Conservation (phyloP, 2,329 filamentous ascomycete genomes). For the Lizonia empirigonia region DNA sequence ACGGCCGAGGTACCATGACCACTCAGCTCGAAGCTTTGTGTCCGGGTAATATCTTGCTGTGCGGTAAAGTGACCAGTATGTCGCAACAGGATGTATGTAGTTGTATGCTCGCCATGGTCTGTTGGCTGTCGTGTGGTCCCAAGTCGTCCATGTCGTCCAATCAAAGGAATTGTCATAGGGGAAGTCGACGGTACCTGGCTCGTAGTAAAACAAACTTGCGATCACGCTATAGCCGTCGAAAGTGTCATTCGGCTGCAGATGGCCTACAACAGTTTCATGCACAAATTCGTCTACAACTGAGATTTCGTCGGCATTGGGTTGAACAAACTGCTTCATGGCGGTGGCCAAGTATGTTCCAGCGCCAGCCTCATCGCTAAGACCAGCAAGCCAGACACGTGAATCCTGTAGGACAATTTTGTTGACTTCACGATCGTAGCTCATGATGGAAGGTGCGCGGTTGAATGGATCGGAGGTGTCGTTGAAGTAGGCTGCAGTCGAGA, state of each 20-base stretch:
- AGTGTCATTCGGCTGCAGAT: conserved; percentile 49
- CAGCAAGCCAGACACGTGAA: conserved; percentile 62
- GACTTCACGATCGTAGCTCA: conserved; percentile 58
- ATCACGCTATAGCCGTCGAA: conserved; percentile 60
- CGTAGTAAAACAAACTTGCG: conserved; percentile 64
- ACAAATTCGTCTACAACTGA: conserved; percentile 61
- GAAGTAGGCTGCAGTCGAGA: conserved; percentile 61
- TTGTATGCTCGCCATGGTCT: conserved; percentile 61
- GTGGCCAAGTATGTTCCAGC: conserved; percentile 62
- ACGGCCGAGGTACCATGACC: conserved; percentile 62
- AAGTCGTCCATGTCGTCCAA: conserved; percentile 60
- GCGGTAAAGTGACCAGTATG: conserved; percentile 65
- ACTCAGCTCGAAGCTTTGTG: conserved; percentile 50
- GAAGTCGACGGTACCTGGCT: conserved; percentile 54
- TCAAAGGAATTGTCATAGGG: conserved; percentile 53
- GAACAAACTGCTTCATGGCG: conserved; percentile 60
- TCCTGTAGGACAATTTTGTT: conserved; percentile 51
- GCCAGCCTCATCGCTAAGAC: conserved; percentile 65
- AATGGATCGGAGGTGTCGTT: conserved; percentile 60
- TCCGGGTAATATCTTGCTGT: conserved; percentile 58
- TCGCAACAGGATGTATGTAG: conserved; percentile 62
- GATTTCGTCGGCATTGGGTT: conserved; percentile 58
- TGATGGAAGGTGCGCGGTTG: conserved; percentile 59
- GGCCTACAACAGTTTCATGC: conserved; percentile 57
- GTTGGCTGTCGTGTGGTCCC: conserved; percentile 56